phyloP scores from a whole-genome alignment of 2,329 filamentous ascomycete species.

The Kalmusia sp. region DNA sequence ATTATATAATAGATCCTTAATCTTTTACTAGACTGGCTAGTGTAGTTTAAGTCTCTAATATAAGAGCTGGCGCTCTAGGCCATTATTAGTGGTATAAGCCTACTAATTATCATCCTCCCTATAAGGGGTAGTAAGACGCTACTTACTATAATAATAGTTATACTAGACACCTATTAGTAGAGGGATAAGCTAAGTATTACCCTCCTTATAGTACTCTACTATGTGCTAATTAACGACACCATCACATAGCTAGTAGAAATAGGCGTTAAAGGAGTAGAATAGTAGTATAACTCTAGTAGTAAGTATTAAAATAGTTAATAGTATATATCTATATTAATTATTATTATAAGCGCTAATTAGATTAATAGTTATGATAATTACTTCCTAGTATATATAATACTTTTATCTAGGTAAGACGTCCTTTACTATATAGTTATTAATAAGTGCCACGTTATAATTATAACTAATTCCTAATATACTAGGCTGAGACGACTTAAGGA shows the following conservation, averaged over 20 bases:
- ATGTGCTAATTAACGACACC: conserved; percentile 14
- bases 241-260: no score
- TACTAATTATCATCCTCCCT: conserved; percentile 19
- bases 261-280: conserved; percentile 7
- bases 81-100: no score
- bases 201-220: conserved; percentile 21
- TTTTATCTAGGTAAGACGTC: conserved; percentile 9
- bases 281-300: conserved; percentile 14
- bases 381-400: not conserved
- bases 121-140: conserved; percentile 24
- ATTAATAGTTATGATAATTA: no score
- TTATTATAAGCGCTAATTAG: no score
- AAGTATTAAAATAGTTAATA: conserved; percentile 8
- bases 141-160: conserved; percentile 20
- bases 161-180: conserved; percentile 12
- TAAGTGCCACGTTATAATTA: conserved; percentile 23
- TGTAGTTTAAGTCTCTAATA: not conserved
- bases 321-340: no score
- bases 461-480: not conserved
- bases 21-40: not conserved
- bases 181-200: no score
- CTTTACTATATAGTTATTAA: conserved; percentile 17
- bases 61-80: no score
- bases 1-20: not conserved
- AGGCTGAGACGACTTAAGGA: not conserved